Base-by-base conservation (phyloP, 1,284 basidiomycete genomes). In the Tetrapyrgos nigripes region DNA sequence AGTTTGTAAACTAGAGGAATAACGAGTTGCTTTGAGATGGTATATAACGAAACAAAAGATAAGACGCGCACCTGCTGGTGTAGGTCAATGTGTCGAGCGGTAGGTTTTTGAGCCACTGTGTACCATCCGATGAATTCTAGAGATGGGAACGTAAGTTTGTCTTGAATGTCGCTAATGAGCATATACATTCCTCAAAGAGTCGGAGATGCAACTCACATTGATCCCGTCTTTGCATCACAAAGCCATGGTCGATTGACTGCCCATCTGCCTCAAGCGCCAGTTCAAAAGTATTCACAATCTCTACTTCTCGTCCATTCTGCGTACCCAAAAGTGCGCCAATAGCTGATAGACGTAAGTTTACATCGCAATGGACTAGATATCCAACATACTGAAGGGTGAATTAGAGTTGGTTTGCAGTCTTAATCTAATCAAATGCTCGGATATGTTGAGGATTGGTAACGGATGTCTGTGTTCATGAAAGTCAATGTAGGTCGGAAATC, bases 61-160 rank as follows among this genome's bases (percentile, higher is more conserved):
- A 23, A 17, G 24, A 8, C 52, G 61, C 81, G 33, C 57, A 91
- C 93, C 79, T 97, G 94, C 68, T 93, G 88, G 71, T 98, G 95
- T 13, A 98, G 81, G 1, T 83, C 79, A 51, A 95, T 86, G 69
- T 98, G 95, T 24, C 79, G 80, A 8, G 83, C 66, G 1, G 88
- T 88, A 0, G 94, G 95, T 13, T 82, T 76, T 6, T 82, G 72
- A 11, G 94, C 90, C 54, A 96, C 87, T 0, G 93, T 92, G 73
- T 99, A 99, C 97, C 97, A 99, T 14, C 97, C 97, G 46, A 99
- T 91, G 66, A 99, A 88, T 66, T 97, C 95, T 48, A 98, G 83
- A 0, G 95, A 94, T 3, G 97, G 97, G 73, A 99, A 99, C 14
- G 98, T 96, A 75, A 98, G 95, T 72, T 97, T 97, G 83, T 97